Base-by-base conservation (phyloP, 495 filamentous ascomycete species). In the Tuber magnatum region DNA sequence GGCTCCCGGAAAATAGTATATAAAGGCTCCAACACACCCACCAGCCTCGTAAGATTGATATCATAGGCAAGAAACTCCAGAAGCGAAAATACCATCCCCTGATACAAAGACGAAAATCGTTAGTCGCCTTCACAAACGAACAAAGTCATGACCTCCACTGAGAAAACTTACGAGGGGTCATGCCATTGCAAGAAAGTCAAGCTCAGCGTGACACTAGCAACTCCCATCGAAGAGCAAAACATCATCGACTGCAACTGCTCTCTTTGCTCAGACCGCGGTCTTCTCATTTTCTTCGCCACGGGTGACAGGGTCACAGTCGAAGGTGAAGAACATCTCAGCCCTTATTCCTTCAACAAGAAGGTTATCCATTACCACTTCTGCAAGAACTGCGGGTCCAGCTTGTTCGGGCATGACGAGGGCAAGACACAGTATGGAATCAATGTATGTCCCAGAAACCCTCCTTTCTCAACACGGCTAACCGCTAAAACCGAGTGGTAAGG, bases 261-360 rank as follows among this genome's bases (percentile, higher is more conserved):
- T 42, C 20, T 76, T 35, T 76, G 75, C 28, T 24, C 32, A 2
- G 71, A 76, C 28, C 75, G 75, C 24, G 71, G 56, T 12, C 28
- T 68, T 46, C 71, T 76, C 9, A 22, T 73, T 14, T 70, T 76
- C 71, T 73, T 76, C 41, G 61, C 42, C n/a, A 22, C 22, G 9
- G n/a, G 69, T 22, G 42, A 76, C 42, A 40, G 42, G 51, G 51
- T 76, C 56, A 73, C 22, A 1, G 5, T 65, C 56, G 56, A 65
- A 18, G 75, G 75, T 22, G 74, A 73, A 12, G 38, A 76, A 12
- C 41, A 71, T 32, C 75, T 76, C 35, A 76, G 43, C 56, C 43
- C 75, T 1, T 76, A 76, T 40, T 56, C 41, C 28, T 76, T 76
- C 75, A 43, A 76, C 44, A 76, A 76, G 71, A 56, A 69, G 20